These are phyloP conservation scores for Auriscalpium microsporum DNA, from an alignment of 768 basidiomycete genomes.

Conservation along the genomic window DNA sequence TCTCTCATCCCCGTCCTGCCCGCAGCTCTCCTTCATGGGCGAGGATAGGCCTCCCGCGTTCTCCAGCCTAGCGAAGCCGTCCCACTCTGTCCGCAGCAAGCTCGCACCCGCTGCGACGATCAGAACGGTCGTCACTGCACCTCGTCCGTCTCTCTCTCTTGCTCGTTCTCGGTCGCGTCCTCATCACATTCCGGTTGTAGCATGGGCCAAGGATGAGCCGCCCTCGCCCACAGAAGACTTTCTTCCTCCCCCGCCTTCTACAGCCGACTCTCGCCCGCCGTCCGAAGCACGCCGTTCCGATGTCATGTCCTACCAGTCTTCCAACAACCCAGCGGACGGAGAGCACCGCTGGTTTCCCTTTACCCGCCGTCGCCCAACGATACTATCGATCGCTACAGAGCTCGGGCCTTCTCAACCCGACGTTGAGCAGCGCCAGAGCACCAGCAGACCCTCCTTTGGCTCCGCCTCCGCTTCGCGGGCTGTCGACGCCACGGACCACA, in stretches of 20 bases:
- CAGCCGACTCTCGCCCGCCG: slow-evolving; percentile 22
- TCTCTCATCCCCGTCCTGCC: background rate
- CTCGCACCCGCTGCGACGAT: slow-evolving; percentile 31
- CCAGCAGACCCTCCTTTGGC: background rate
- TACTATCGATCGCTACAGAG: background rate
- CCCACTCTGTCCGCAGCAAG: slow-evolving; percentile 16
- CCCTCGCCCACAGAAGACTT: slow-evolving; percentile 52
- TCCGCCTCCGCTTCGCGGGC: background rate
- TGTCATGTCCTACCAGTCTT: slow-evolving; percentile 44
- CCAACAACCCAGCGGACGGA: slow-evolving; percentile 23
- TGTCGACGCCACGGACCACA: background rate
- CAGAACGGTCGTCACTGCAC: slow-evolving; percentile 54
- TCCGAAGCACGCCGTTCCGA: slow-evolving; percentile 42
- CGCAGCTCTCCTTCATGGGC: slow-evolving; percentile 5
- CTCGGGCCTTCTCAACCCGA: background rate
- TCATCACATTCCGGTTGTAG: slow-evolving; percentile 28
- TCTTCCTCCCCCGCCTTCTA: slow-evolving; percentile 28
- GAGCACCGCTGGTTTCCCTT: slow-evolving; percentile 64
- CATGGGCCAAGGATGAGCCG: slow-evolving; percentile 81
- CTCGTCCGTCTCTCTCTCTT: slow-evolving; percentile 43
- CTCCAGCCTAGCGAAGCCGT: slow-evolving; percentile 20
- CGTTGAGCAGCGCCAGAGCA: background rate
- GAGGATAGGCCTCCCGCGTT: background rate
- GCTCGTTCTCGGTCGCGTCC: background rate
- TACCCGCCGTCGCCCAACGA: slow-evolving; percentile 40